These are phyloP conservation scores for Stellera chamaejasme DNA, from an alignment of 345 rosid species.

Conservation along the genomic window DNA sequence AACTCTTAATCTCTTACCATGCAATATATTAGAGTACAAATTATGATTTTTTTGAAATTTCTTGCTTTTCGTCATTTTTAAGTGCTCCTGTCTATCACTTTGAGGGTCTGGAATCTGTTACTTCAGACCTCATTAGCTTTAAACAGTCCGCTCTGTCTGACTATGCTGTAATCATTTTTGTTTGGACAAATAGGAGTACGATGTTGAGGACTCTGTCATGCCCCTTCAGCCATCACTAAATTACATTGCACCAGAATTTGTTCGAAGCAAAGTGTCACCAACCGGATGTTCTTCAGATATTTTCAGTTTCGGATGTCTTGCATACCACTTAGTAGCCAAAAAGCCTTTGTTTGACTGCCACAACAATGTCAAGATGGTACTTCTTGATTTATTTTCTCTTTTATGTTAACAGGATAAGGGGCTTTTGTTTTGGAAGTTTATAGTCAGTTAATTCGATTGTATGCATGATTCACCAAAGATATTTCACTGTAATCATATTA, in stretches of 20 bases:
- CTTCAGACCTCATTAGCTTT: too few relatives aligned
- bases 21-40: too few relatives aligned
- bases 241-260: slow-evolving; percentile 93
- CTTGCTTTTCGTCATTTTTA: too few relatives aligned
- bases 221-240: slow-evolving; percentile 92
- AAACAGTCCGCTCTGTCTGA: slow-evolving; percentile 1
- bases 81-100: too few relatives aligned
- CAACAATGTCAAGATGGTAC: slow-evolving; percentile 97
- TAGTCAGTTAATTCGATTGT: background rate
- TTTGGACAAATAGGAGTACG: slow-evolving; percentile 66
- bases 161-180: slow-evolving; percentile 11
- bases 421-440: slow-evolving; percentile 1
- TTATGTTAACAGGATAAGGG: background rate
- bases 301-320: slow-evolving; percentile 94
- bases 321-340: slow-evolving; percentile 80
- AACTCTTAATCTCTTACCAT: too few relatives aligned
- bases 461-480: too few relatives aligned
- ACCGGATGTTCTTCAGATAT: slow-evolving; percentile 75
- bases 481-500: too few relatives aligned
- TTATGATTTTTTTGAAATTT: too few relatives aligned
- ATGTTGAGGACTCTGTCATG: slow-evolving; percentile 83
- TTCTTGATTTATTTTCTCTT: slow-evolving; percentile 4
- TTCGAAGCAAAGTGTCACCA: slow-evolving; percentile 63
- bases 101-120: too few relatives aligned
- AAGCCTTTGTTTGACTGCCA: slow-evolving; percentile 91